Conservation (phyloP, 345 rosid species). For the Stellera chamaejasme region DNA sequence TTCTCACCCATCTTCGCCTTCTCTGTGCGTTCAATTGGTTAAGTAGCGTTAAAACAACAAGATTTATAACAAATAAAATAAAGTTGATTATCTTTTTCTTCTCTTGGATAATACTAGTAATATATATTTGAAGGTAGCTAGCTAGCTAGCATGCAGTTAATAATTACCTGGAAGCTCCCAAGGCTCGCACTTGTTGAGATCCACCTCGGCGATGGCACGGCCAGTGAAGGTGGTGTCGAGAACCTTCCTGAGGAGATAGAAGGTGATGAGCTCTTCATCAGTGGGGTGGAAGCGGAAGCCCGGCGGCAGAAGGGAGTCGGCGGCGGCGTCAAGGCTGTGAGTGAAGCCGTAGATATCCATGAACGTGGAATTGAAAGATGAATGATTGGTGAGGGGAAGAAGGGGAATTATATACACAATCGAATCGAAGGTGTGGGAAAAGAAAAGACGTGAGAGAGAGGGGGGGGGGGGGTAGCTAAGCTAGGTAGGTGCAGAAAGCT, state of each 20-base stretch:
- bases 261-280: slow-evolving; percentile 92
- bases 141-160: neutral
- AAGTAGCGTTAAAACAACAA: too few species aligned
- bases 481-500: neutral
- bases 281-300: slow-evolving; percentile 95
- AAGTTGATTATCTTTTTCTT: too few species aligned
- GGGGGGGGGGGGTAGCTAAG: too few species aligned
- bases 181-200: slow-evolving; percentile 94
- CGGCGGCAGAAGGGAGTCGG: slow-evolving; percentile 58
- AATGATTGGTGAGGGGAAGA: neutral
- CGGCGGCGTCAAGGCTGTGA: slow-evolving; percentile 28
- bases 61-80: too few species aligned
- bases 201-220: slow-evolving; percentile 77
- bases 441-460: slow-evolving; percentile 3
- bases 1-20: slow-evolving; percentile 95
- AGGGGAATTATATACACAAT: neutral
- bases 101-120: neutral
- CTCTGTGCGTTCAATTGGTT: slow-evolving; percentile 32
- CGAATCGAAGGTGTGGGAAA: neutral
- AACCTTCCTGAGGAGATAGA: slow-evolving; percentile 75
- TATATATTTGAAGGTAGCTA: neutral
- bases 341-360: slow-evolving; percentile 38
- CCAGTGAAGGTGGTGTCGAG: slow-evolving; percentile 64
- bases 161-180: slow-evolving; percentile 91
- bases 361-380: neutral